Evolutionary conservation across 2,329 filamentous ascomycete genomes (phyloP).

Genomic region (Xylaria sp.): DNA sequence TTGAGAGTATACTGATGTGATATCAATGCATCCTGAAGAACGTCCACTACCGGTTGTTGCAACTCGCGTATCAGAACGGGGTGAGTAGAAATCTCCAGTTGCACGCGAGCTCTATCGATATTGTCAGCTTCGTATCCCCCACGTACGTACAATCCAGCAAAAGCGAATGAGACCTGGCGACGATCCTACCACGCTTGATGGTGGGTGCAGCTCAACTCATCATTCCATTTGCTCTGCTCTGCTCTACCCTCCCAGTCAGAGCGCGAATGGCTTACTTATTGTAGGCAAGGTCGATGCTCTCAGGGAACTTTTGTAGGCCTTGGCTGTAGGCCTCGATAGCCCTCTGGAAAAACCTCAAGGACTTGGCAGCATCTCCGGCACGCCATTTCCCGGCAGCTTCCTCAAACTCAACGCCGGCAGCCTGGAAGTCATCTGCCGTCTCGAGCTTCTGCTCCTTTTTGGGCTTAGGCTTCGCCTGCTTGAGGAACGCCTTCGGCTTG

Average conservation of each 20-base stretch:
- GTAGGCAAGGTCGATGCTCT: constrained; percentile 71
- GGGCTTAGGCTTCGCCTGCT: constrained; percentile 26
- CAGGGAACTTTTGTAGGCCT: constrained; percentile 62
- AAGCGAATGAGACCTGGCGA: not conserved
- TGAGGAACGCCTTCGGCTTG: constrained; percentile 23
- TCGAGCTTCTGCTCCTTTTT: constrained; percentile 51
- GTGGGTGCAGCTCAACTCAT: no score
- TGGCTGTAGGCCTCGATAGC: constrained; percentile 69
- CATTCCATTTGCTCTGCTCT: no score
- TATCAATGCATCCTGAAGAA: constrained; percentile 61
- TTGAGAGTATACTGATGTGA: constrained; percentile 65
- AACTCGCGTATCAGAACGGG: constrained; percentile 62
- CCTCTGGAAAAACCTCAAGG: constrained; percentile 57
- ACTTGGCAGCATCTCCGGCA: constrained; percentile 69
- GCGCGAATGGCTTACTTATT: constrained; percentile 60
- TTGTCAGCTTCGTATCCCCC: constrained; percentile 1
- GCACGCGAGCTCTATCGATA: constrained; percentile 61
- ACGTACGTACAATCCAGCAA: not conserved
- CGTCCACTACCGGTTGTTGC: constrained; percentile 53
- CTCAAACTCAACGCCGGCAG: constrained; percentile 69
- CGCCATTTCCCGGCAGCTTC: constrained; percentile 76
- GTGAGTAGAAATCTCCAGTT: constrained; percentile 72
- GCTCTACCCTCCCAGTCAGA: constrained; percentile 20
- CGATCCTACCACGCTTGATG: not conserved
- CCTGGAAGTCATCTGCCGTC: constrained; percentile 69